Evolutionary conservation across 2,329 filamentous ascomycete species (phyloP), one percentile per base, ranked within the genome.

Genomic region (Aspergillus clavatus): DNA sequence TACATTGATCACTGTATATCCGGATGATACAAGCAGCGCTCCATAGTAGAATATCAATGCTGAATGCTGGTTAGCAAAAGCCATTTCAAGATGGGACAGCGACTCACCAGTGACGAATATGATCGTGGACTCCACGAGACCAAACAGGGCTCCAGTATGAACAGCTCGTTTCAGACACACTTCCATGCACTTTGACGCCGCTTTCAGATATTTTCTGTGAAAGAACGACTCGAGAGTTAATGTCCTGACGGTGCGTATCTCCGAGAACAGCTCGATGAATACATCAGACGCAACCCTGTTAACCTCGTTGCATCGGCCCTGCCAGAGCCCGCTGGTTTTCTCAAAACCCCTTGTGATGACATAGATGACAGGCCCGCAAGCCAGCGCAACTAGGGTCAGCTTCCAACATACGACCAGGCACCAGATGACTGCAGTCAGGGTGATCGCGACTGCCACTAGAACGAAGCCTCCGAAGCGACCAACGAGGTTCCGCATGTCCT

Each of bases 41-140:
- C 86, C 88, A 60, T 91, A 94, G 69, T 85, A 95, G 62, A 95
- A 93, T 7, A 95, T 79, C 3, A 95, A 70, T 0, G 89, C 87
- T 60, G 38, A 14, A 46, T 21, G 21, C 8, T 40, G 31, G 40
- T 29, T 59, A 36, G 55, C 43, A 11, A 44, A 6, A 44, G 28
- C 7, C 23, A 18, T 7, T 23, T 12, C 2, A 23, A 21, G 21
- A 18, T 18, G 18, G 12, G 14, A 16, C 14, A 10, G 8, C 7
- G 3, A 49, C 67, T 56, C 57, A 74, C 72, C 70, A 31, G 82
- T 84, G 11, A 88, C 76, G 57, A 88, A 88, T 47, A 82, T 79
- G 29, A 83, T 79, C 14, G 83, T 76, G 0, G 82, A 83, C 56
- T 94, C 85, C 26, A 84, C 83, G n/a, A 93, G 66, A 0, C 90